These are phyloP conservation scores for Crucihimalaya himalaica DNA, from an alignment of 345 rosid species.

Conservation along the genomic window DNA sequence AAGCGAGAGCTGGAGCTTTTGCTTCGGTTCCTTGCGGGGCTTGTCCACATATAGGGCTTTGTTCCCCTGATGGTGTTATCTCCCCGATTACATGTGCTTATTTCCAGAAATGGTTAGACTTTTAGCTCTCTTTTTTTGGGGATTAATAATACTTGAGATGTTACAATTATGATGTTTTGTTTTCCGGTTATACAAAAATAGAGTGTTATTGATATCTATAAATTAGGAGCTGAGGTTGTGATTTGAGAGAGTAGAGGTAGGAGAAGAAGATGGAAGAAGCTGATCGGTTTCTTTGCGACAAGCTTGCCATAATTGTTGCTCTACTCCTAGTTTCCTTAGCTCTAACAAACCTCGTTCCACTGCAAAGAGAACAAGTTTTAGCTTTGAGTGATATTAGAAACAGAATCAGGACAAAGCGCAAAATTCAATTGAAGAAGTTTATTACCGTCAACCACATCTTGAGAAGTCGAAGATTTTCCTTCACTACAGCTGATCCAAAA, in stretches of 20 bases:
- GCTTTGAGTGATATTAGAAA: neutral
- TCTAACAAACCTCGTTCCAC: constrained; percentile 79
- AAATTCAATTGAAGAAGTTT: neutral
- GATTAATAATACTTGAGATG: neutral
- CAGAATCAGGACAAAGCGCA: neutral
- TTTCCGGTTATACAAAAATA: neutral
- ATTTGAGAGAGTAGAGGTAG: constrained; percentile 33
- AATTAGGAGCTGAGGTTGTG: constrained; percentile 14
- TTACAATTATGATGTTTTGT: neutral
- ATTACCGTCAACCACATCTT: constrained; percentile 80
- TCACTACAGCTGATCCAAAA: constrained; percentile 67
- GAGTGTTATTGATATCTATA: neutral
- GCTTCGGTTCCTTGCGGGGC: constrained; percentile 84
- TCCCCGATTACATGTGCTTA: constrained; percentile 67
- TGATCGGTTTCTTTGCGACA: constrained; percentile 70
- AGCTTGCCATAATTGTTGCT: constrained; percentile 91
- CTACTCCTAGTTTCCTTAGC: constrained; percentile 82
- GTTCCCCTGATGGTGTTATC: constrained; percentile 72
- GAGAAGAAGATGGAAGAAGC: constrained; percentile 27
- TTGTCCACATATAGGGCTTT: constrained; percentile 61
- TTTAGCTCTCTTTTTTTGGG: constrained; percentile 33
- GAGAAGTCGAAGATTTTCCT: constrained; percentile 54
- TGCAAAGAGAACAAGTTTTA: constrained; percentile 30
- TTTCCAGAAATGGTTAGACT: constrained; percentile 74
- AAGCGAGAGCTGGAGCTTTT: constrained; percentile 51